These are phyloP conservation scores for Astrephomene gubernaculifera DNA, from an alignment of 139 green algal genomes.

Conservation along the genomic window DNA sequence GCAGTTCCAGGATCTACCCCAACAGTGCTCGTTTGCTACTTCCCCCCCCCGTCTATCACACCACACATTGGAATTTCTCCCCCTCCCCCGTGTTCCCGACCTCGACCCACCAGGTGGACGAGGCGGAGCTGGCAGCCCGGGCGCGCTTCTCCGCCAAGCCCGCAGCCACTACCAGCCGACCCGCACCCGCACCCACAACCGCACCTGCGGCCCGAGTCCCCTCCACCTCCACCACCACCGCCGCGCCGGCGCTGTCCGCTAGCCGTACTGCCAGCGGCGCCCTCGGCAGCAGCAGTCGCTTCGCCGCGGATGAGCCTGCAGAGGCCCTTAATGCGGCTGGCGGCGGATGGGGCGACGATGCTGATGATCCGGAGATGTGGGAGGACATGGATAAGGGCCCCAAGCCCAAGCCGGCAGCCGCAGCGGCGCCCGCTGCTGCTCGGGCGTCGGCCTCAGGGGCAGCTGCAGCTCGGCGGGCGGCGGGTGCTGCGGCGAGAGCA, in stretches of 20 bases:
- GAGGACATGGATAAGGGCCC: slow-evolving; percentile 31
- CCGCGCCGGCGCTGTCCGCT: neutral
- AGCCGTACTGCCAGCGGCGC: neutral
- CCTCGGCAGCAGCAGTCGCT: neutral
- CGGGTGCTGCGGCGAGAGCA: neutral
- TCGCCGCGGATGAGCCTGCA: neutral
- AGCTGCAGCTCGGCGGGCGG: neutral
- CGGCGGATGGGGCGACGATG: slow-evolving; percentile 24
- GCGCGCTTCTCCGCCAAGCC: slow-evolving; percentile 11
- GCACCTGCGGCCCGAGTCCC: too few species aligned
- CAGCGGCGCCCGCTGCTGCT: neutral
- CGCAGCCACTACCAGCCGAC: neutral
- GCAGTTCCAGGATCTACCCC: too few species aligned
- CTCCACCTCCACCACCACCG: neutral
- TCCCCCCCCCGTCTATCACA: too few species aligned
- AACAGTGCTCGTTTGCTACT: too few species aligned
- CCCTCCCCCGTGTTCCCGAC: neutral
- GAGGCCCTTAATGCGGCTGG: slow-evolving; percentile 25
- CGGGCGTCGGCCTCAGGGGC: neutral
- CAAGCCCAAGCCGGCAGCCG: slow-evolving; percentile 10
- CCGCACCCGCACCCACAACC: neutral
- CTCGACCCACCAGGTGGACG: slow-evolving; percentile 2
- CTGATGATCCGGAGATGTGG: slow-evolving; percentile 30
- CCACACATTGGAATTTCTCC: too few species aligned
- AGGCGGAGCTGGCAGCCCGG: slow-evolving; percentile 1